These are phyloP conservation scores for Cladophialophora immunda DNA, from an alignment of 2,329 filamentous ascomycete genomes.

Conservation along the genomic window DNA sequence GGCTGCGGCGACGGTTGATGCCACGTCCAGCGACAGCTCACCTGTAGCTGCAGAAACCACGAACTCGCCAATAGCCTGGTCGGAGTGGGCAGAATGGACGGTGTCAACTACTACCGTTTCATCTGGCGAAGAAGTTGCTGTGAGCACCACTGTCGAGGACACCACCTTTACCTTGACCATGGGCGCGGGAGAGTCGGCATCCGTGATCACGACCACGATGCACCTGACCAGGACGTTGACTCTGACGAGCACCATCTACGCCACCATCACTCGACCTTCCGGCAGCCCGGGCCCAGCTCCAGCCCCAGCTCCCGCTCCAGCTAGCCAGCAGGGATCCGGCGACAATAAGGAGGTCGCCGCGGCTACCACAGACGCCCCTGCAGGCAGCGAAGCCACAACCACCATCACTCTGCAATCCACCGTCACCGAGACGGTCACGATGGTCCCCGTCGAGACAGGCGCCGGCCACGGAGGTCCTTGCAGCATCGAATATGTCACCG, in stretches of 20 bases:
- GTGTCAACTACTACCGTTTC: constrained; percentile 24
- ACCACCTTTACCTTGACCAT: constrained; percentile 31
- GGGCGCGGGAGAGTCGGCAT: constrained; percentile 29
- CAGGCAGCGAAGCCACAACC: constrained; percentile 11
- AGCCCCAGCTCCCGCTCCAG: too few species aligned
- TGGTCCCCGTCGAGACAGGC: constrained; percentile 19
- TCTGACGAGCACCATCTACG: constrained; percentile 31
- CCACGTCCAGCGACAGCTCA: not conserved
- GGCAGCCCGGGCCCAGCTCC: not conserved
- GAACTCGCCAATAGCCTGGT: constrained; percentile 17
- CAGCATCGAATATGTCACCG: constrained; percentile 31
- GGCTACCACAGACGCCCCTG: not conserved
- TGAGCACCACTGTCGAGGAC: constrained; percentile 32
- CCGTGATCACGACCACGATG: constrained; percentile 36
- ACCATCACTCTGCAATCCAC: constrained; percentile 30
- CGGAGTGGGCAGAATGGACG: constrained; percentile 20
- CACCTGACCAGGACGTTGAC: constrained; percentile 31
- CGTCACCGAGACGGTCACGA: constrained; percentile 30
- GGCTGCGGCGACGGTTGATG: not conserved
- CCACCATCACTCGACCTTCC: constrained; percentile 33
- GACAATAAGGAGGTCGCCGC: constrained; percentile 28
- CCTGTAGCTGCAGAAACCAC: not conserved
- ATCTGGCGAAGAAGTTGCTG: constrained; percentile 21
- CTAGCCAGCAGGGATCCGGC: constrained; percentile 3
- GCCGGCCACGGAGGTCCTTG: constrained; percentile 24